Base-by-base conservation (phyloP, 257 asterid genomes). In the Anisodus acutangulus region DNA sequence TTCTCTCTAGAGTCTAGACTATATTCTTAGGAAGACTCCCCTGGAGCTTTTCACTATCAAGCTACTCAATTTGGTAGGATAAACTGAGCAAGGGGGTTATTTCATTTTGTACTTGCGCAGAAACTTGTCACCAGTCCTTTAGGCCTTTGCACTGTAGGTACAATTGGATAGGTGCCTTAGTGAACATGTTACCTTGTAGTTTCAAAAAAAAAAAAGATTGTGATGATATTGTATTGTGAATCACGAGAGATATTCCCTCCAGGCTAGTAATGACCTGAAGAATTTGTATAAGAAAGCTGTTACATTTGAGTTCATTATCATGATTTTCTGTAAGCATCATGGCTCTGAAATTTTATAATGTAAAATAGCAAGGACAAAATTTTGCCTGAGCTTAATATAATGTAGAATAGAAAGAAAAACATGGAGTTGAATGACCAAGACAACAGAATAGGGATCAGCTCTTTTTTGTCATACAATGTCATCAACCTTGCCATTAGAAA, bases 351-450 rank as follows among this genome's bases (percentile, higher is more conserved):
- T 71, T 31, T 49, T 47, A 45, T 19, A 72, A 72, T 45, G 37
- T 72, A 45, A n/a, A 72, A 19, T 72, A 72, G 80, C 19, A n/a
- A 64, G 1, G 59, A n/a, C 17, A 71, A 41, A 17, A 9, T 9
- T 45, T 45, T 55, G 35, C 41, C 0, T 9, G 80, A 72, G 41
- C 59, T 72, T 45, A 45, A 45, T 72, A 5, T 72, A 72, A 72
- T 72, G 58, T 22, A 10, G 35, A 5, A n/a, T 47, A 72, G 59
- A 19, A 19, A 72, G 80, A 72, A 0, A 8, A 72, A 45, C 10
- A 49, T 72, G 59, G 80, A 72, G 31, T 47, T 47, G 80, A 41
- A 72, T 10, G 80, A 72, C 80, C 39, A 72, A n/a, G 55, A 47
- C 41, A 72, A 72, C 10, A 47, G 59, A 55, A 22, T 39, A 47